Evolutionary conservation across 2,329 filamentous ascomycete genomes (phyloP), one percentile per base, ranked within the genome.

Genomic region (Zymoseptoria crescenta): DNA sequence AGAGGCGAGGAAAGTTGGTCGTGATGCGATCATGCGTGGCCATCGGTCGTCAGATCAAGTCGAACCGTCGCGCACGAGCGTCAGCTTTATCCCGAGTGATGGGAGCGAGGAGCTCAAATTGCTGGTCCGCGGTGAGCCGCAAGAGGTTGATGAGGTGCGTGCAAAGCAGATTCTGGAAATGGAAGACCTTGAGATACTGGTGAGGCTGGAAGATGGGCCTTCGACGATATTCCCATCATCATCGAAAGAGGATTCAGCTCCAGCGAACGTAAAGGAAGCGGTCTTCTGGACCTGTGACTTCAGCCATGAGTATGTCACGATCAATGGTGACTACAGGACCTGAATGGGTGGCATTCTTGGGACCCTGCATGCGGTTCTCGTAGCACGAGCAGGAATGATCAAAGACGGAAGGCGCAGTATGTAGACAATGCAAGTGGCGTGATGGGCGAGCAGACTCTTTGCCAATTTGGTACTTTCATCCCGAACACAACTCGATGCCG

Each of bases 211-310:
- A 27, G 88, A 87, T 52, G 86, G 84, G 13, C 35, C 35, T 16
- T 16, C 16, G 35, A 13, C 16, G n/a, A 16, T 45, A 6, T 13
- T 49, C 13, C 7, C 13, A 45, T 1, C 35, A 30, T 30, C 8
- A 10, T 29, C 3, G 2, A 10, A 24, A 19, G 24, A n/a, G n/a
- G 73, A 61, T 3, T 80, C 86, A 16, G 19, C 45, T 16, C 16
- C 9, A 35, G 29, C 4, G 8, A 62, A 56, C 20, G 56, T 56
- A 41, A 8, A 55, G 70, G 83, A 87, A 72, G 86, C 87, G 1
- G 83, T 85, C 4, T 89, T 90, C 73, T 94, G 88, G 85, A 94
- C 89, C 48, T 94, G 90, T 70, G 90, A 95, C 73, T 90, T 92
- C 67, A 91, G 87, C 70, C 88, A 92, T 70, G 88, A 92, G 79